Evolutionary conservation across 768 basidiomycete genomes (phyloP).

Genomic region (Termitomyces sp.): DNA sequence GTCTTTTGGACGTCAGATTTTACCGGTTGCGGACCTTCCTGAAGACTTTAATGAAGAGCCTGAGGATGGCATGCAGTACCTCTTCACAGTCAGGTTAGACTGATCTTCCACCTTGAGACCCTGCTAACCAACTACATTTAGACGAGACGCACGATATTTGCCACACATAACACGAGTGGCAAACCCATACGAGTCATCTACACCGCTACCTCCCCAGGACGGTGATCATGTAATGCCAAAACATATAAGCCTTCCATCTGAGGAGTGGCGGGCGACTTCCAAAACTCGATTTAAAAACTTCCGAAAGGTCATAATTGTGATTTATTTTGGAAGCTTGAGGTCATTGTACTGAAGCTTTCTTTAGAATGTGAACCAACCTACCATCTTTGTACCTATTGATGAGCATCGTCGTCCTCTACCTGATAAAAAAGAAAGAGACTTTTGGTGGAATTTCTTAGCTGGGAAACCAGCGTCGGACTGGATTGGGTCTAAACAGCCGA

Average conservation of each 20-base stretch:
- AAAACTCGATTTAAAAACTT: constrained; percentile 59
- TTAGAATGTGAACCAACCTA: constrained; percentile 66
- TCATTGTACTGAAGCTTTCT: constrained; percentile 6
- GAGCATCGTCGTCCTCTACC: constrained; percentile 42
- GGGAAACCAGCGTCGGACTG: constrained; percentile 67
- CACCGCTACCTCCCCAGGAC: constrained; percentile 13
- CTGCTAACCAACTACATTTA: constrained; percentile 20
- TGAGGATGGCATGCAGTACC: constrained; percentile 69
- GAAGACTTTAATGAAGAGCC: constrained; percentile 59
- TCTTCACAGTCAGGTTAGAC: constrained; percentile 72
- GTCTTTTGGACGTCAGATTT: constrained; percentile 59
- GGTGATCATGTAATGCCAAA: constrained; percentile 18
- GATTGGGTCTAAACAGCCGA: constrained; percentile 46
- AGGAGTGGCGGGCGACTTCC: constrained; percentile 60
- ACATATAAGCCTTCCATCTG: constrained; percentile 46
- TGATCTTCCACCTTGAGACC: neutral
- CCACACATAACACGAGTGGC: constrained; percentile 58
- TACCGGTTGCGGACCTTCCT: constrained; percentile 82
- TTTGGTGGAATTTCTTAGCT: constrained; percentile 75
- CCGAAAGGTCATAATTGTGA: constrained; percentile 39
- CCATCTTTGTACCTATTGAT: constrained; percentile 29
- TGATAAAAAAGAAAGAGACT: constrained; percentile 64
- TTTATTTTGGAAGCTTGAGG: neutral
- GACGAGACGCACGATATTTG: constrained; percentile 64
- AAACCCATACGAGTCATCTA: constrained; percentile 59